Percentiles rank a stretch among this genome's conserved stretches.
Evolutionary conservation across 2,329 filamentous ascomycete species (phyloP).

Genomic region (Colletotrichum lini): DNA sequence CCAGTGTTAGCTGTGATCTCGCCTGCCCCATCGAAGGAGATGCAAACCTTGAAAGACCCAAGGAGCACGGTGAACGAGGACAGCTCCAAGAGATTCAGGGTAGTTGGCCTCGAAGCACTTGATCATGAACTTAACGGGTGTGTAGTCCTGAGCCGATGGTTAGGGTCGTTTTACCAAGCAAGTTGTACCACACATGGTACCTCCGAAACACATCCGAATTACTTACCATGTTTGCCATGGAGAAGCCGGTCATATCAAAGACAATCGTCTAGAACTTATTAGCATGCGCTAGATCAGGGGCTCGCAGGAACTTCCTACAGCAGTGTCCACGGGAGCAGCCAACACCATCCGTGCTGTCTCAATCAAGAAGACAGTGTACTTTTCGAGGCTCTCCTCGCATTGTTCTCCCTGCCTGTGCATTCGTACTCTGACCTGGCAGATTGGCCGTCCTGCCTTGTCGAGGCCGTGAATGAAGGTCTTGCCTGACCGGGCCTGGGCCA

Average conservation of each 20-base stretch:
- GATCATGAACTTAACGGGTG: constrained; percentile 98
- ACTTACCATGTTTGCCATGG: constrained; percentile 90
- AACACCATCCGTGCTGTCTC: constrained; percentile 93
- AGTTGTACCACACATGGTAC: background rate
- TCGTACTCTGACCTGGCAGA: constrained; percentile 87
- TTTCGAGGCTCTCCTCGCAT: constrained; percentile 84
- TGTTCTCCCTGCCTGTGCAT: constrained; percentile 89
- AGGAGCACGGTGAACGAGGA: constrained; percentile 94
- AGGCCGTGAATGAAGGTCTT: constrained; percentile 93
- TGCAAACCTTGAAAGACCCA: constrained; percentile 92
- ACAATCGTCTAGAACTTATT: constrained; percentile 77
- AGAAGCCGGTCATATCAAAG: constrained; percentile 97
- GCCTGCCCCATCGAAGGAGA: constrained; percentile 41
- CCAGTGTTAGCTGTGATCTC: constrained; percentile 6
- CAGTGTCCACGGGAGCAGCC: constrained; percentile 86
- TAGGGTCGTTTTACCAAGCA: constrained; percentile 33
- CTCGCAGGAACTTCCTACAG: constrained; percentile 71
- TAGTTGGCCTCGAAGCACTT: constrained; percentile 99
- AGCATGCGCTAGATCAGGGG: background rate
- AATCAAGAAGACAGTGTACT: constrained; percentile 93
- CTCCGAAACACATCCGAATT: background rate
- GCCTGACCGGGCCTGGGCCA: constrained; percentile 87
- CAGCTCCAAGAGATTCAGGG: constrained; percentile 89
- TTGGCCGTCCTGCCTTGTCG: constrained; percentile 87
- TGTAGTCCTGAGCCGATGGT: constrained; percentile 77